Evolutionary conservation across 208 protist species (phyloP), one percentile per base, ranked within the genome.

Genomic region (Balamuthia mandrillaris): DNA sequence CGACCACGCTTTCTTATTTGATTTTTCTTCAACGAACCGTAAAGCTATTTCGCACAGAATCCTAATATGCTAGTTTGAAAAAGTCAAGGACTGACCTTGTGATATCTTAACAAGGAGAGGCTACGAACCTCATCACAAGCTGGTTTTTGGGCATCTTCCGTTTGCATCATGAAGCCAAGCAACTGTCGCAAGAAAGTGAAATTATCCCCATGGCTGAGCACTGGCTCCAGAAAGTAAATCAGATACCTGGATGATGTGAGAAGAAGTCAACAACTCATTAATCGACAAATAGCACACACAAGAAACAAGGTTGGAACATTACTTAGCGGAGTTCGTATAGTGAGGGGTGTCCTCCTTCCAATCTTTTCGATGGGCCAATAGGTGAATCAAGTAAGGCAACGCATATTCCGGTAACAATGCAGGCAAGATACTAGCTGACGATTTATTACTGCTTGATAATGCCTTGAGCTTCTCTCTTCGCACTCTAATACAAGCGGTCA

Each of bases 161-260:
- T 78, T 49, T 78, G 68, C 47, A 60, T 78, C 45, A 78, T 58
- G 68, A 78, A 78, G 45, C 58, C 58, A 49, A 78, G 68, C 41
- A 78, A 49, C 68, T 78, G 45, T 21, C 52, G 33, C 7, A 78
- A 49, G 68, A 78, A 78, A 4, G 68, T 78, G 45, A 58, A 78
- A 49, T 78, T 78, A 31, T 78, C 68, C 2, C 68, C 68, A 49
- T 78, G 68, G 7, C 45, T 78, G 44, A 78, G 52, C 45, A 78
- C 58, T 31, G 68, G 68, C 47, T 78, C 68, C 45, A 78, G 68
- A 49, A 78, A 78, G 68, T 60, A 78, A 14, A 78, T 78, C 44
- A 78, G 29, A 49, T 60, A 56, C 41, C 18, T 68, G 10, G 31
- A 45, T 6, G 65, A 5, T 10, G 1, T 14, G 10, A n/a, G n/a